Conservation (phyloP, 2,329 filamentous ascomycete genomes). For the Claviceps africana region DNA sequence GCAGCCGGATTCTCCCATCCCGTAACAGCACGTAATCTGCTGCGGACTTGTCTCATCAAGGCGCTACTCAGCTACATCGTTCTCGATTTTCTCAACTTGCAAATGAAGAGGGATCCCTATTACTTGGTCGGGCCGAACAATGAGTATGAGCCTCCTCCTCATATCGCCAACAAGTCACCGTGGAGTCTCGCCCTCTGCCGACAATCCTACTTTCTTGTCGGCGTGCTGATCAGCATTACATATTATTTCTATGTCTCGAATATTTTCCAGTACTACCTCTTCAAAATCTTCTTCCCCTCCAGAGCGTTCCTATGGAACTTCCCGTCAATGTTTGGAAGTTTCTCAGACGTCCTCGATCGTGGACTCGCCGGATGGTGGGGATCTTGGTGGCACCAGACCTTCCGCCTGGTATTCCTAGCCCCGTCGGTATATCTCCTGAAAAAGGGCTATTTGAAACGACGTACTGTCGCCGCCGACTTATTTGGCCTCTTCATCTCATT, state of each 20-base stretch:
- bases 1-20: conserved; percentile 31
- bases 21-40: conserved; percentile 28
- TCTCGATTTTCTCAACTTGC: conserved; percentile 55
- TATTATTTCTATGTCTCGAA: conserved; percentile 47
- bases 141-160: conserved; percentile 23
- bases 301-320: conserved; percentile 37
- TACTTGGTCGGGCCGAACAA: conserved; percentile 43
- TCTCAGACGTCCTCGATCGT: conserved; percentile 43
- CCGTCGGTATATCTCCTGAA: conserved; percentile 36
- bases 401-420: conserved; percentile 57
- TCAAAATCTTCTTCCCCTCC: conserved; percentile 37
- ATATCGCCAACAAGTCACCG: conserved; percentile 28
- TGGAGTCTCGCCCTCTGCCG: conserved; percentile 40
- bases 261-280: conserved; percentile 36
- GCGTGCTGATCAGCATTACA: conserved; percentile 45
- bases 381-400: conserved; percentile 81
- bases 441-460: conserved; percentile 23
- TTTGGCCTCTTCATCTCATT: conserved; percentile 34
- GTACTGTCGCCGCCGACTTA: conserved; percentile 13
- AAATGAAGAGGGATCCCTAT: conserved; percentile 66
- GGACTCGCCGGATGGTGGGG: conserved; percentile 77
- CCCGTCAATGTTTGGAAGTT: conserved; percentile 41
- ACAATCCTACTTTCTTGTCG: conserved; percentile 38
- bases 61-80: conserved; percentile 47
- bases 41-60: conserved; percentile 28